A percentile compares a stretch with the other conserved stretches of the same genome.
These are phyloP conservation scores for Nitzschia sp. DNA, from an alignment of 108 stramenopile genomes.

Conservation along the genomic window DNA sequence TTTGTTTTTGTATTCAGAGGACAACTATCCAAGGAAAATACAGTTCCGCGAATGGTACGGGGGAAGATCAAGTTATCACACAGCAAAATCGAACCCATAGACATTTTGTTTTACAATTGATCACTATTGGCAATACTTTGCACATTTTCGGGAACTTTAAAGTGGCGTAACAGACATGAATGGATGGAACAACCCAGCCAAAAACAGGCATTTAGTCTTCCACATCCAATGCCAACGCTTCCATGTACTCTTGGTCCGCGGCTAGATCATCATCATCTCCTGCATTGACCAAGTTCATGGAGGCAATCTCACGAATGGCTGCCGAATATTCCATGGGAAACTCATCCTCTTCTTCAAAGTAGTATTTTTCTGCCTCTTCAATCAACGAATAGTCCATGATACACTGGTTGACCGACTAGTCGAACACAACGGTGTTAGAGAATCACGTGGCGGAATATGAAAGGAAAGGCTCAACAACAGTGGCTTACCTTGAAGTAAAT, in stretches of 20 bases:
- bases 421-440: background rate
- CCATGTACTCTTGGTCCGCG: slow-evolving; percentile 18
- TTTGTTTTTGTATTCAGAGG: no score
- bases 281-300: background rate
- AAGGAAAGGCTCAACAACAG: background rate
- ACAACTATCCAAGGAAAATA: no score
- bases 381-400: slow-evolving; percentile 12
- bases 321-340: slow-evolving; percentile 19
- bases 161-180: no score
- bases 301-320: slow-evolving; percentile 21
- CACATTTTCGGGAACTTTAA: no score
- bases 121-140: no score
- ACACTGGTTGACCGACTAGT: slow-evolving; percentile 16
- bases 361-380: slow-evolving; percentile 33
- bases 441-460: no score
- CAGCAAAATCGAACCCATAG: no score
- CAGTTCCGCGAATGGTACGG: no score
- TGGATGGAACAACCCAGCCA: no score
- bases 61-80: no score
- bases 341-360: slow-evolving; percentile 13
- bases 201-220: slow-evolving; percentile 2
- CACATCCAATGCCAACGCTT: slow-evolving; percentile 12
- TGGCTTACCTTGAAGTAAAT: slow-evolving; percentile 8
- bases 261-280: slow-evolving; percentile 1
- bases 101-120: no score